Base-by-base conservation (phyloP, 306 rosid species). In the Malus fusca region DNA sequence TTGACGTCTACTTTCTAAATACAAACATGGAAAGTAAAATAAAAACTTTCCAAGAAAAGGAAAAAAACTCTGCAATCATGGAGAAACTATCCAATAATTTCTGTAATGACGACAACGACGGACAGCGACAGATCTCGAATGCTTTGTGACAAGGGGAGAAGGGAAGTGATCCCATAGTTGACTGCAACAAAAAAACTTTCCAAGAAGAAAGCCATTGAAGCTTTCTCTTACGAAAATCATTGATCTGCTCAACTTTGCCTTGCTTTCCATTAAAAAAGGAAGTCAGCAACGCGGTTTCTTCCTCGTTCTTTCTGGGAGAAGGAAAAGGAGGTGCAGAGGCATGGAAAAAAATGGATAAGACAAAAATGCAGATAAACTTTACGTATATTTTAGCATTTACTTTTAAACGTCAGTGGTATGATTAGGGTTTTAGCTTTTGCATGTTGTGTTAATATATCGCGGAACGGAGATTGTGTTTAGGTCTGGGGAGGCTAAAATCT, bases 211-310 rank as follows among this genome's bases (percentile, higher is more conserved):
- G 74, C 77, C 72, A 80, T 3, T 44, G 85, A 81, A 78, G 66
- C 40, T 71, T 76, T 60, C 33, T 83, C 48, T 60, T 35, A 30
- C 55, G 19, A 53, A 51, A 51, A 51, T 51, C 55, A 51, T 51
- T 13, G 35, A 28, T 61, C 35, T 23, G 10, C 55, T 75, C 10
- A 69, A 61, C 77, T 76, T 37, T 59, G 68, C 42, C 55, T 46
- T 60, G 19, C 66, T 53, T 56, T 25, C 12, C 71, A 55, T 44
- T 15, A 37, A 72, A 71, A 74, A 76, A 43, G 21, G 63, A 70
- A 74, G 70, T 80, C 87, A 65, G 84, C 77, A 66, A 88, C 88
- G 88, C 87, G 88, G 88, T 83, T 83, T 86, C 87, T 77, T 81
- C 73, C 62, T 21, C 26, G 75, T 37, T 53, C 69, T 61, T 11